Percentiles rank a stretch among this genome's conserved stretches.
phyloP scores from a whole-genome alignment of 2,329 filamentous ascomycete species.

The Metarhizium album region DNA sequence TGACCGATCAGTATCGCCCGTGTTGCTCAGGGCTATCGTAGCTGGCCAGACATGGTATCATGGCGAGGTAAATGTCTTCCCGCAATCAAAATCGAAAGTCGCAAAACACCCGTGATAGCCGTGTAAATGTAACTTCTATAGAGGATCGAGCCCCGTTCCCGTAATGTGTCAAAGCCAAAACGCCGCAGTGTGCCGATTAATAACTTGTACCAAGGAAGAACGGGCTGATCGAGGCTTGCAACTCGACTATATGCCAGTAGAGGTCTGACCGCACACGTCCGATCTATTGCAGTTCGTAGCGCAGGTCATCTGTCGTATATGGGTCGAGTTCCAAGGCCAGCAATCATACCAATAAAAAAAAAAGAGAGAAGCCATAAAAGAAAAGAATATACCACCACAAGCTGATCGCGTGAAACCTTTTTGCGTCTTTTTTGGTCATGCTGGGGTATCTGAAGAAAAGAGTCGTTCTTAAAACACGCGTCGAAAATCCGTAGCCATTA shows the following conservation, averaged over 20 bases:
- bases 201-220: slow-evolving; percentile 17
- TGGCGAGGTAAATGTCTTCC: not conserved
- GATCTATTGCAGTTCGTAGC: not conserved
- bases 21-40: not conserved
- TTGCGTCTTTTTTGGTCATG: slow-evolving; percentile 25
- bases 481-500: slow-evolving; percentile 24
- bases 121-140: slow-evolving; percentile 1
- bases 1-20: not conserved
- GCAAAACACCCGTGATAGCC: not conserved
- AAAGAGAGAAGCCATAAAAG: slow-evolving; percentile 4
- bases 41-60: not conserved
- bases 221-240: not conserved
- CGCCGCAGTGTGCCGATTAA: slow-evolving; percentile 24
- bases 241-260: not conserved
- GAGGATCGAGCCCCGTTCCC: not conserved
- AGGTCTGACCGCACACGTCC: not conserved
- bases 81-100: slow-evolving; percentile 8
- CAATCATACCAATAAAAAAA: not conserved
- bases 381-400: slow-evolving; percentile 13
- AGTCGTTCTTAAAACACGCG: slow-evolving; percentile 21
- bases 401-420: slow-evolving; percentile 12
- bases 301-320: not conserved
- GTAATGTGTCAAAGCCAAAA: slow-evolving; percentile 10
- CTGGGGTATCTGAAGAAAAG: slow-evolving; percentile 27
- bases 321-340: not conserved